Evolutionary conservation across 1,139 yeast genomes (phyloP).

Genomic region (Neolecta irregularis): DNA sequence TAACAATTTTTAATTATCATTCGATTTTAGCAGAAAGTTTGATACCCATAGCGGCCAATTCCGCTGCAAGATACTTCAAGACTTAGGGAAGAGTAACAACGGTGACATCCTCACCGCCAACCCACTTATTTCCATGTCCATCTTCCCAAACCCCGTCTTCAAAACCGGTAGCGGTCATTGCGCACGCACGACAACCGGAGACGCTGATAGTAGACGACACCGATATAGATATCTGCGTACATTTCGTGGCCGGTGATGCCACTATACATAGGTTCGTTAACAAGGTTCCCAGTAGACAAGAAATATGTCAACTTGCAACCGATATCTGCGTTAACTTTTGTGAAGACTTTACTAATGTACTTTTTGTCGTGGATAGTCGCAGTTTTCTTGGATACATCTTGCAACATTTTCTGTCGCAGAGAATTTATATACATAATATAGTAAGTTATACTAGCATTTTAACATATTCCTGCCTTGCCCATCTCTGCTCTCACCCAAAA

Average conservation of each 20-base stretch:
- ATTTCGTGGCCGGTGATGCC: constrained; percentile 98
- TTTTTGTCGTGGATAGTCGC: constrained; percentile 73
- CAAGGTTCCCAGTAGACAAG: constrained; percentile 90
- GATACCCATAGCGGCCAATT: constrained; percentile 96
- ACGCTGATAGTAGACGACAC: constrained; percentile 94
- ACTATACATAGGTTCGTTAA: constrained; percentile 96
- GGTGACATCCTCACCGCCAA: constrained; percentile 83
- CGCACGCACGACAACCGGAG: constrained; percentile 95
- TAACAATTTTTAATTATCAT: too few relatives aligned
- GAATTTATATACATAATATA: too few relatives aligned
- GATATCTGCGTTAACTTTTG: constrained; percentile 76
- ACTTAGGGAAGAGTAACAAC: constrained; percentile 96
- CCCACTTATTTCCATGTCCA: constrained; percentile 80
- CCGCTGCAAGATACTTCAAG: constrained; percentile 85
- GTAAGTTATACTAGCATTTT: too few relatives aligned
- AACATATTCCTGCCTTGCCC: too few relatives aligned
- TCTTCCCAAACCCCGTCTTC: constrained; percentile 76
- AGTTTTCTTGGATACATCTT: too few relatives aligned
- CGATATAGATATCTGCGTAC: constrained; percentile 87
- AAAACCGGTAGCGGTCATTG: constrained; percentile 30
- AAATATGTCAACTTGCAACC: constrained; percentile 91
- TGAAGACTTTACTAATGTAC: constrained; percentile 65
- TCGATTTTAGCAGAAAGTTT: too few relatives aligned
- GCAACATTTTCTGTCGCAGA: too few relatives aligned
- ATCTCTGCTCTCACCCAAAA: too few relatives aligned